Conservation (phyloP, 192 early-diverging fungal species). For the Backusella circina region DNA sequence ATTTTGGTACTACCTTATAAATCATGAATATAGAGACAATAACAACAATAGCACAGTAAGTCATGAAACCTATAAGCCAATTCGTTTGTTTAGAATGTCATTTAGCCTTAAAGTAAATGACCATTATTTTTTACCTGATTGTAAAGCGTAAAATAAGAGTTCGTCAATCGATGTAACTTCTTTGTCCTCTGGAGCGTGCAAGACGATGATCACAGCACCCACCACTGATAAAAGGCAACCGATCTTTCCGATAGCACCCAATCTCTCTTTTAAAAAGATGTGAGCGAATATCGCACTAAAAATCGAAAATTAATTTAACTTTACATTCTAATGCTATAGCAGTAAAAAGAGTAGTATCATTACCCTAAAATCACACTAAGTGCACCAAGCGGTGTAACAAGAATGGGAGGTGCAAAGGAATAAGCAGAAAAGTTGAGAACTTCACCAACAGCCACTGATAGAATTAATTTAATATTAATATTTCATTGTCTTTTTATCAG, state of each 20-base stretch:
- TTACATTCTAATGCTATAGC: background rate
- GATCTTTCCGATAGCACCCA: constrained; percentile 79
- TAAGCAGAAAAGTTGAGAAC: constrained; percentile 58
- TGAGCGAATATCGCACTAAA: constrained; percentile 80
- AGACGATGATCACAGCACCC: constrained; percentile 80
- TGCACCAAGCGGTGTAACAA: constrained; percentile 81
- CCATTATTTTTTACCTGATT: constrained; percentile 50
- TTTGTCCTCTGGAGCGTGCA: constrained; percentile 86
- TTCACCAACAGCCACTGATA: constrained; percentile 86
- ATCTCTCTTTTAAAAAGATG: constrained; percentile 82
- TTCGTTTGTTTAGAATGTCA: background rate
- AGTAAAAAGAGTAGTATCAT: background rate
- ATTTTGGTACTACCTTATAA: constrained; percentile 71
- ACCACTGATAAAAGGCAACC: constrained; percentile 90
- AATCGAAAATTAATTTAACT: background rate
- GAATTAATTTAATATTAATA: background rate
- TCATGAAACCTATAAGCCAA: constrained; percentile 62
- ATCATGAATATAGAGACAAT: constrained; percentile 73
- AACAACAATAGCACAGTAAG: constrained; percentile 70
- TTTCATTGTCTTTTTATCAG: background rate
- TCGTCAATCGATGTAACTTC: constrained; percentile 79
- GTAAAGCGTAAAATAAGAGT: constrained; percentile 75
- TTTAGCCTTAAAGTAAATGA: background rate
- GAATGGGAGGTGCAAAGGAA: constrained; percentile 92
- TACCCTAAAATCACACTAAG: constrained; percentile 86